phyloP scores from a whole-genome alignment of 2,329 filamentous ascomycete genomes.

The Verticillium dahliae region DNA sequence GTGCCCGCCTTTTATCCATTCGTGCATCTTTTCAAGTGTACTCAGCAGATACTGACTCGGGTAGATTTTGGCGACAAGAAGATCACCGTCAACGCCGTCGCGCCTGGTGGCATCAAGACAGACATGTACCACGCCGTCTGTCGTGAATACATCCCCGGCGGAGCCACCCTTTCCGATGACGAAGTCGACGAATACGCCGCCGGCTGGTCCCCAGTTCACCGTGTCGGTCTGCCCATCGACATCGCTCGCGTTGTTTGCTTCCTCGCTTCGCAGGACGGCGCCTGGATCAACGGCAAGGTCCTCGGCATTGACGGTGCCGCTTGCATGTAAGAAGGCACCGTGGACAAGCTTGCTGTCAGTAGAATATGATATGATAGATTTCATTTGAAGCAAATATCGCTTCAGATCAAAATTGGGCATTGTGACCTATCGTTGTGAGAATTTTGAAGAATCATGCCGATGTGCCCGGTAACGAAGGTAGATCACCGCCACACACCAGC shows the following conservation, averaged over 20 bases:
- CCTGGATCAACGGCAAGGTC: slow-evolving; percentile 39
- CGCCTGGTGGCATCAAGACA: slow-evolving; percentile 61
- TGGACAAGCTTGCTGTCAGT: background rate
- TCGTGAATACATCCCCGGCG: slow-evolving; percentile 56
- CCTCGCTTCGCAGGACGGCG: slow-evolving; percentile 38
- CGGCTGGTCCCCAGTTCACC: slow-evolving; percentile 50
- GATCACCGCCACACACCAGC: no score
- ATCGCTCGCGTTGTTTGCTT: slow-evolving; percentile 59
- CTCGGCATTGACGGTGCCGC: slow-evolving; percentile 13
- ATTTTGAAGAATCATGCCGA: no score
- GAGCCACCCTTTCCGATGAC: slow-evolving; percentile 48
- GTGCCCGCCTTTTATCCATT: background rate
- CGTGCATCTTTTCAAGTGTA: background rate
- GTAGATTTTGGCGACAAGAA: slow-evolving; percentile 58
- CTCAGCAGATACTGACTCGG: background rate
- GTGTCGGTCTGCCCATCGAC: slow-evolving; percentile 61
- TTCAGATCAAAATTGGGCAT: no score
- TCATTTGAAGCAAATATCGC: no score
- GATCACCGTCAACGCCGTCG: slow-evolving; percentile 62
- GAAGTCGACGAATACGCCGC: slow-evolving; percentile 45
- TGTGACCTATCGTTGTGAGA: no score
- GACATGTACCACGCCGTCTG: slow-evolving; percentile 64
- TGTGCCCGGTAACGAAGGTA: no score
- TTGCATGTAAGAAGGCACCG: slow-evolving; percentile 6
- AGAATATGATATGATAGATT: no score